These are phyloP conservation scores for Camptophora hylomeconis DNA, from an alignment of 2,329 filamentous ascomycete species.

Conservation along the genomic window DNA sequence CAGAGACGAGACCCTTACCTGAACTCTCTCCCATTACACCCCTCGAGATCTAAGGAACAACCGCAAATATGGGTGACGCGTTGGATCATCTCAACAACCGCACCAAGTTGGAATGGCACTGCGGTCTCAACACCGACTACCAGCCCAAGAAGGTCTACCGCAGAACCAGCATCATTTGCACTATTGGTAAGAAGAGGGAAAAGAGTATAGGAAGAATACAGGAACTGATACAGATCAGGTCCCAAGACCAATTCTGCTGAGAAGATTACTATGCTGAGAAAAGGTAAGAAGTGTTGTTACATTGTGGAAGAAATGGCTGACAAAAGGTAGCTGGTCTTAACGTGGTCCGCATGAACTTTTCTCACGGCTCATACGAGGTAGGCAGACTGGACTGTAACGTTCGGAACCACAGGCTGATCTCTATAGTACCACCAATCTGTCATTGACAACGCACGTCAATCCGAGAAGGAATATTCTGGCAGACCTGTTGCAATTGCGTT, in stretches of 20 bases:
- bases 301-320: slow-evolving; percentile 8
- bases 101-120: slow-evolving; percentile 57
- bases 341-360: slow-evolving; percentile 99
- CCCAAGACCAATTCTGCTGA: slow-evolving; percentile 98
- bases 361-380: slow-evolving; percentile 73
- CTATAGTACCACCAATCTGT: slow-evolving; percentile 86
- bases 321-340: slow-evolving; percentile 61
- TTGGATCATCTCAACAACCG: slow-evolving; percentile 76
- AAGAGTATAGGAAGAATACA: no score
- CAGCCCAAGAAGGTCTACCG: slow-evolving; percentile 80
- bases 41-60: slow-evolving; percentile 1
- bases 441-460: slow-evolving; percentile 86
- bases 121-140: slow-evolving; percentile 79
- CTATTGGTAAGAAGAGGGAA: slow-evolving; percentile 55
- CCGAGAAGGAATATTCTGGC: slow-evolving; percentile 63
- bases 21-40: background rate
- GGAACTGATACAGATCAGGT: slow-evolving; percentile 31
- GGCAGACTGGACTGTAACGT: slow-evolving; percentile 6
- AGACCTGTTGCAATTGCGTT: slow-evolving; percentile 93
- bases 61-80: slow-evolving; percentile 50
- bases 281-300: slow-evolving; percentile 29
- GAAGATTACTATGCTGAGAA: slow-evolving; percentile 89
- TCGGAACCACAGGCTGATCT: slow-evolving; percentile 10
- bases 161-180: slow-evolving; percentile 96
- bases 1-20: no score